A percentile compares a stretch with the other conserved stretches of the same genome.
Conservation (phyloP, 306 rosid species). For the Cicer chorassanicum region DNA sequence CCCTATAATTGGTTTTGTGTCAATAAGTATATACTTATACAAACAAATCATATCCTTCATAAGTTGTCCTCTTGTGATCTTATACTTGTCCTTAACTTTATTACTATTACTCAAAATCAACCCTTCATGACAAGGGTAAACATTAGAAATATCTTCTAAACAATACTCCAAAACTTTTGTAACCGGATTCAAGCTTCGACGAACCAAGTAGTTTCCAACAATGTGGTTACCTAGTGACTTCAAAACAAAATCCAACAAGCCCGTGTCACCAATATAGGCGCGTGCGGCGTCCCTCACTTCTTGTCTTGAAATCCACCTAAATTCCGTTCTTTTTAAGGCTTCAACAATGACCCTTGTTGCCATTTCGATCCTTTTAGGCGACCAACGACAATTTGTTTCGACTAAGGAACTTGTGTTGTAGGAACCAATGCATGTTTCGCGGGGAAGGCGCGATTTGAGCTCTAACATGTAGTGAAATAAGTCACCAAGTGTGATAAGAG, state of each 20-base stretch:
- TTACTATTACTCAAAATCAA: conserved; percentile 40
- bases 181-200: conserved; percentile 73
- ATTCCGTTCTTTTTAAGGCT: conserved; percentile 63
- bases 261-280: conserved; percentile 71
- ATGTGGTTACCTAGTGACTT: conserved; percentile 78
- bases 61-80: conserved; percentile 64
- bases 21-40: conserved; percentile 65
- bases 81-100: conserved; percentile 55
- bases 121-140: conserved; percentile 53
- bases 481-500: conserved; percentile 73
- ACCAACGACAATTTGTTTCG: conserved; percentile 79
- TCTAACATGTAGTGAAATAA: conserved; percentile 73
- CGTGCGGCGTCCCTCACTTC: conserved; percentile 86
- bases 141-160: conserved; percentile 72
- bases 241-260: conserved; percentile 77
- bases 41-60: conserved; percentile 71
- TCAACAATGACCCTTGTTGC: conserved; percentile 73
- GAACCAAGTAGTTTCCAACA: conserved; percentile 78
- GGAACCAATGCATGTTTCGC: conserved; percentile 46
- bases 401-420: conserved; percentile 45
- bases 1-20: conserved; percentile 49
- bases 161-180: conserved; percentile 84
- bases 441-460: conserved; percentile 71
- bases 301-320: conserved; percentile 81
- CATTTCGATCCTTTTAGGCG: conserved; percentile 77